Conservation (phyloP, 2,329 filamentous ascomycete genomes). For the Cytospora schulzeri region DNA sequence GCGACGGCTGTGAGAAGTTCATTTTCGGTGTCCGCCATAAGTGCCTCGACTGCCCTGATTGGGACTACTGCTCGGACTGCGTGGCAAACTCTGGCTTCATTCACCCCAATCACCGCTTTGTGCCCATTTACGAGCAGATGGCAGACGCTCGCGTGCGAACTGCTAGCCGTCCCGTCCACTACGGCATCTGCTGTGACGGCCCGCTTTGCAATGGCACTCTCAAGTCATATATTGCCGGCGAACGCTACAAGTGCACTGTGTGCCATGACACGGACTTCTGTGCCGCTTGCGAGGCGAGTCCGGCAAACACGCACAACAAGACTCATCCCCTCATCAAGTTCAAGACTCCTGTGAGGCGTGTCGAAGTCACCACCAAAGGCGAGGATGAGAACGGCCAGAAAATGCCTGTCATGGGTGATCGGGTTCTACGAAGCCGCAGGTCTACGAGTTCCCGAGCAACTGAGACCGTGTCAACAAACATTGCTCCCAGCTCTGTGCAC, state of each 20-base stretch:
- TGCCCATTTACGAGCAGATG: conserved; percentile 73
- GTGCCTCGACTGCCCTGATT: conserved; percentile 95
- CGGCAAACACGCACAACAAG: conserved; percentile 82
- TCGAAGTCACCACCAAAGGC: conserved; percentile 81
- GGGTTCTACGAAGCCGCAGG: conserved; percentile 31
- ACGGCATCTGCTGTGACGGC: conserved; percentile 92
- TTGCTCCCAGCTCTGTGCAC: conserved; percentile 58
- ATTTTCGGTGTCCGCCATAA: conserved; percentile 93
- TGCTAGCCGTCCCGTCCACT: conserved; percentile 60
- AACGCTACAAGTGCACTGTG: conserved; percentile 95
- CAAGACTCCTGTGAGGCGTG: conserved; percentile 86
- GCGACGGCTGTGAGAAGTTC: conserved; percentile 88
- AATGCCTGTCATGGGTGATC: conserved; percentile 75
- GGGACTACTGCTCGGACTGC: conserved; percentile 89
- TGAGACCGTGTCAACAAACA: conserved; percentile 54
- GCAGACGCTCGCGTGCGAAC: conserved; percentile 41
- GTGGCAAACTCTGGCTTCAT: conserved; percentile 64
- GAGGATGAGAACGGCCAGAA: conserved; percentile 70
- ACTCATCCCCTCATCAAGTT: conserved; percentile 98
- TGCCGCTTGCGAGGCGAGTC: conserved; percentile 87
- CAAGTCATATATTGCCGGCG: conserved; percentile 75
- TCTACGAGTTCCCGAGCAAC: conserved; percentile 51
- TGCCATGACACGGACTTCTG: conserved; percentile 97
- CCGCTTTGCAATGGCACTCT: conserved; percentile 72
- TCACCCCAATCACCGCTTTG: conserved; percentile 87